Conservation (phyloP, 2,329 filamentous ascomycete species). For the Tolypocladium album region DNA sequence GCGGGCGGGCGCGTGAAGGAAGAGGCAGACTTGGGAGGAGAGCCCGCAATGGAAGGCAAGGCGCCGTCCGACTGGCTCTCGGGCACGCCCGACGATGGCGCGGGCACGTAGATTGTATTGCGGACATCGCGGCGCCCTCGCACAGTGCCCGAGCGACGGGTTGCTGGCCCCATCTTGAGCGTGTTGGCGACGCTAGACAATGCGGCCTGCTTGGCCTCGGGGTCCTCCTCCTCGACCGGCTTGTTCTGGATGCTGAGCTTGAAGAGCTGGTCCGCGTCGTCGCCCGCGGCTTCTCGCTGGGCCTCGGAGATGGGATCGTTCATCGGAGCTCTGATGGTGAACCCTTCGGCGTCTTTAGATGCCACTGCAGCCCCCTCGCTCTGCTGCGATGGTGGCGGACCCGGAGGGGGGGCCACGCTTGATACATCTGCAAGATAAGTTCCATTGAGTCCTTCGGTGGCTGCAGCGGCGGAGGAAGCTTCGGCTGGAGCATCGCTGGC, state of each 20-base stretch:
- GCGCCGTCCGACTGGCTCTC: slow-evolving; percentile 21
- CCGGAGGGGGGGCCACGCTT: slow-evolving; percentile 40
- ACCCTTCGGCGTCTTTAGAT: slow-evolving; percentile 62
- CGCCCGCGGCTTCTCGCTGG: slow-evolving; percentile 48
- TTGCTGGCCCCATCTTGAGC: slow-evolving; percentile 54
- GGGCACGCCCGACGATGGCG: slow-evolving; percentile 16
- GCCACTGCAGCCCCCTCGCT: slow-evolving; percentile 24
- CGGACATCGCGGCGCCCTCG: slow-evolving; percentile 84
- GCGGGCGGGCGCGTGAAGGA: slow-evolving; percentile 30
- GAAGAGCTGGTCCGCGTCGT: slow-evolving; percentile 56
- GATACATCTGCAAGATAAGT: slow-evolving; percentile 33
- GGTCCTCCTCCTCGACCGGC: slow-evolving; percentile 68
- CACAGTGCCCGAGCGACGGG: slow-evolving; percentile 63
- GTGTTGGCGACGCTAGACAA: slow-evolving; percentile 67
- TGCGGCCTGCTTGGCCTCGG: slow-evolving; percentile 61
- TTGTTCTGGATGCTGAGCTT: slow-evolving; percentile 72
- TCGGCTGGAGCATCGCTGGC: slow-evolving; percentile 19
- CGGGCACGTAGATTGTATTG: slow-evolving; percentile 76
- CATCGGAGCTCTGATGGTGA: slow-evolving; percentile 55
- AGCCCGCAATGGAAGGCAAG: slow-evolving; percentile 2
- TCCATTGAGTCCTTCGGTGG: slow-evolving; percentile 36
- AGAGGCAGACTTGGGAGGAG: slow-evolving; percentile 5
- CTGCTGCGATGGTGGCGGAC: slow-evolving; percentile 36
- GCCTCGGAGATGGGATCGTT: slow-evolving; percentile 62
- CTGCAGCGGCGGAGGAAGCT: slow-evolving; percentile 12